Evolutionary conservation across 1,284 basidiomycete species (phyloP), one percentile per base, ranked within the genome.

Genomic region (Malassezia nana): DNA sequence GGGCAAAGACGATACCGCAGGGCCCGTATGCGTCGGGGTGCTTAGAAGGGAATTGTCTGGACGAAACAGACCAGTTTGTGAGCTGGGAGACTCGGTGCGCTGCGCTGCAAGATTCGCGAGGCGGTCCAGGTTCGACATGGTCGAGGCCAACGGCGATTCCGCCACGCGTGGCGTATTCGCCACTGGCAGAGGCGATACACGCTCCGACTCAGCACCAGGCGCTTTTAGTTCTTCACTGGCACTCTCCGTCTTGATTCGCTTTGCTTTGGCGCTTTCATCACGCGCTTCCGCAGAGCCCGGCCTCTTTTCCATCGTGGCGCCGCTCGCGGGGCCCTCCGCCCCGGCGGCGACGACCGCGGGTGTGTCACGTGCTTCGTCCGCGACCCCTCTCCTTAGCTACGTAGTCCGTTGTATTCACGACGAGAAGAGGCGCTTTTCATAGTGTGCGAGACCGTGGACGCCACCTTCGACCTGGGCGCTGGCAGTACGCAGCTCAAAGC

Each of bases 401-500:
- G n/a, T n/a, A n/a, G n/a, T n/a, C n/a, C n/a, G n/a, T n/a, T n/a
- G n/a, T n/a, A n/a, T n/a, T n/a, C n/a, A 38, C 35, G 32, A 66
- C 6, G 65, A 63, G 69, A 81, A 83, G 55, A 83, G 75, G 26
- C 80, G 75, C 78, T 83, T 83, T 68, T 81, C 81, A 75, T 81
- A 82, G 55, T 75, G 78, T 61, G 53, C 51, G 39, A 67, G 56
- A 15, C 90, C 90, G 78, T 94, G 88, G 18, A 95, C 90, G 38
- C 89, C 89, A 50, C 92, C 92, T 77, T 96, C 92, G 46, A 94
- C 79, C 79, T 96, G 92, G 20, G 92, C 92, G 65, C 86, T 89
- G 16, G 91, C 87, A 9, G 92, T 96, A 65, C 92, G 82, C 62
- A 95, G 75, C 80, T 98, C 92, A 72, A 96, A 98, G 61, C 91